A percentile compares a stretch with the other conserved stretches of the same genome.
These are phyloP conservation scores for Aspergillus hancockii DNA, from an alignment of 495 filamentous ascomycete species.

Conservation along the genomic window DNA sequence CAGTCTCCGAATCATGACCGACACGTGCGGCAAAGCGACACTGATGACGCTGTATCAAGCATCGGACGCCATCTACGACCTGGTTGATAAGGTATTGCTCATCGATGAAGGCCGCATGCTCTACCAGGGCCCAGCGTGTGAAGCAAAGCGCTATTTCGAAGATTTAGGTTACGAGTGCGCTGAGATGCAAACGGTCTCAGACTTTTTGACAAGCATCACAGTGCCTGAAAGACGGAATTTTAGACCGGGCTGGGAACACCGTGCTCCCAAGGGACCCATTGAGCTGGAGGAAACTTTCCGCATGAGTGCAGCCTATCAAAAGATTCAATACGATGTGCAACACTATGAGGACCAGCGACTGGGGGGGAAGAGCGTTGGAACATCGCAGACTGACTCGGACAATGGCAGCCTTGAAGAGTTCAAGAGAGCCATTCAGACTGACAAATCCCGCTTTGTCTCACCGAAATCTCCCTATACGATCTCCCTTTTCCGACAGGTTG, in stretches of 20 bases:
- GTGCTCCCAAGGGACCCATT: constrained; percentile 65
- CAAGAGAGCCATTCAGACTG: constrained; percentile 42
- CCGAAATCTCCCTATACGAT: constrained; percentile 58
- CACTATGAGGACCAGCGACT: constrained; percentile 44
- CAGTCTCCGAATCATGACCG: constrained; percentile 74
- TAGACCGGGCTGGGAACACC: constrained; percentile 63
- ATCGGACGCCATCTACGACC: constrained; percentile 76
- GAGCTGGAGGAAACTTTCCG: constrained; percentile 64
- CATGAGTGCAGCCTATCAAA: constrained; percentile 47
- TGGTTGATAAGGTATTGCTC: constrained; percentile 84
- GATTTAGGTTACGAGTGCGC: constrained; percentile 75
- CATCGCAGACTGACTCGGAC: constrained; percentile 36
- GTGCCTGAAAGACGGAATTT: constrained; percentile 65
- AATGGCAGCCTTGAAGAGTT: constrained; percentile 46
- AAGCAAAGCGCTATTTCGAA: constrained; percentile 78
- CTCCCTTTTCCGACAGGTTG: constrained; percentile 61
- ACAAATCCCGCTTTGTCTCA: constrained; percentile 42
- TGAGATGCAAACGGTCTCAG: constrained; percentile 76
- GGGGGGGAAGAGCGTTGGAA: constrained; percentile 31
- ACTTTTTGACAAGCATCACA: constrained; percentile 82
- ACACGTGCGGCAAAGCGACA: constrained; percentile 75
- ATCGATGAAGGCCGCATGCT: constrained; percentile 78
- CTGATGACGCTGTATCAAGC: constrained; percentile 83
- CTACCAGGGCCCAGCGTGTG: constrained; percentile 70
- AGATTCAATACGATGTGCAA: constrained; percentile 49